These are phyloP conservation scores for Sarcodon sp. DNA, from an alignment of 768 basidiomycete species.

Conservation along the genomic window DNA sequence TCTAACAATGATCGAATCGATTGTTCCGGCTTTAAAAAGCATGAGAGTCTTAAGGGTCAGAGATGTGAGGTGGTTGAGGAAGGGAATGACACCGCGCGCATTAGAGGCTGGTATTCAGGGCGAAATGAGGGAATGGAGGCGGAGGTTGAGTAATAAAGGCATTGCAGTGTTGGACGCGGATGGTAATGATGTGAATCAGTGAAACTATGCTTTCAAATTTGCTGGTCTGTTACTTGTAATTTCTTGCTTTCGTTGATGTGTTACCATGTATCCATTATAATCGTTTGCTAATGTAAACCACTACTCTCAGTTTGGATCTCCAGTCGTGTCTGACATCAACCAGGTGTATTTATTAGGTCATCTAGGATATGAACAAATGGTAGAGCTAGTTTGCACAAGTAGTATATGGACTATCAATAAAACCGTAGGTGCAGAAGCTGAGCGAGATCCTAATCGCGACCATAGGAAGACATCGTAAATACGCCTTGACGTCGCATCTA, in stretches of 20 bases:
- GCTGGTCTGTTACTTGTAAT: not conserved
- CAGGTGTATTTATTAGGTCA: too few species aligned
- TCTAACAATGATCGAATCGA: conserved; percentile 38
- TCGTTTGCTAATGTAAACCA: not conserved
- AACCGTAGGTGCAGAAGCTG: too few species aligned
- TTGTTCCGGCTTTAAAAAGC: conserved; percentile 43
- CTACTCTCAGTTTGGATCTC: too few species aligned
- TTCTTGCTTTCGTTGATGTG: not conserved
- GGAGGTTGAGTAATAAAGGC: conserved; percentile 40
- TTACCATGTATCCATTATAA: not conserved
- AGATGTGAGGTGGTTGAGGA: conserved; percentile 63
- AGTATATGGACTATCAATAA: too few species aligned
- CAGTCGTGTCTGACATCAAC: too few species aligned
- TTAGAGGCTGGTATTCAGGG: conserved; percentile 70
- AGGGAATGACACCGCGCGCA: conserved; percentile 51
- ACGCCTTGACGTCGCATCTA: too few species aligned
- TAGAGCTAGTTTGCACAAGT: too few species aligned
- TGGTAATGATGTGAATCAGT: conserved; percentile 34
- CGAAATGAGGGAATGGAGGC: conserved; percentile 65
- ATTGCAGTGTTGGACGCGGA: conserved; percentile 60
- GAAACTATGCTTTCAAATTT: not conserved
- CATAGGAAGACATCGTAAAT: too few species aligned
- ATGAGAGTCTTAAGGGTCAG: conserved; percentile 45
- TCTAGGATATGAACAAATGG: too few species aligned
- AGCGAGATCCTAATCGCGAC: too few species aligned